Percentiles rank a stretch among this genome's conserved stretches.
These are phyloP conservation scores for Exophiala calicioides DNA, from an alignment of 2,329 filamentous ascomycete genomes.

Conservation along the genomic window DNA sequence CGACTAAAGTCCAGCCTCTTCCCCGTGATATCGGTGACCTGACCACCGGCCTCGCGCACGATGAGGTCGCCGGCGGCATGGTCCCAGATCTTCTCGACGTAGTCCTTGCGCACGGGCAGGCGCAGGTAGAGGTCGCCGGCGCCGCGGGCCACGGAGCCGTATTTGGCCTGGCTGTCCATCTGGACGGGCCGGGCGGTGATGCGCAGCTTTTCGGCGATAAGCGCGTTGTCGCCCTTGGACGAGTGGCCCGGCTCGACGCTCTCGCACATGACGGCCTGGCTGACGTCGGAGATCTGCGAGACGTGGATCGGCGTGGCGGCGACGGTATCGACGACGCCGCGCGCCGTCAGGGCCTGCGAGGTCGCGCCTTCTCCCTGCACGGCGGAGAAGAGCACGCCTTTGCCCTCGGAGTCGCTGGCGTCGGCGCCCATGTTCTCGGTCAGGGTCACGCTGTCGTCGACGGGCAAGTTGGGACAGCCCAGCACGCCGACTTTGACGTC, in stretches of 20 bases:
- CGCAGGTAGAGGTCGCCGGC: constrained; percentile 94
- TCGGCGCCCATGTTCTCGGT: constrained; percentile 72
- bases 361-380: constrained; percentile 76
- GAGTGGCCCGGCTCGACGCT: constrained; percentile 93
- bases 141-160: constrained; percentile 89
- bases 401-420: constrained; percentile 70
- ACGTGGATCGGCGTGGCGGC: constrained; percentile 71
- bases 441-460: constrained; percentile 74
- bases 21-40: constrained; percentile 86
- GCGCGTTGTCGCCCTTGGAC: constrained; percentile 80
- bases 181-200: constrained; percentile 88
- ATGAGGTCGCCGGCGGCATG: constrained; percentile 94
- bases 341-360: constrained; percentile 73
- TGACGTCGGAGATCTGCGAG: constrained; percentile 72
- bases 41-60: constrained; percentile 87
- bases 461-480: constrained; percentile 90
- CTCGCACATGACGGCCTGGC: constrained; percentile 90
- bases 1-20: constrained; percentile 81
- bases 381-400: constrained; percentile 86
- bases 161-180: constrained; percentile 98
- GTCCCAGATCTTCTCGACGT: constrained; percentile 99
- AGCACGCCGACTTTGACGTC: constrained; percentile 92
- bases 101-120: constrained; percentile 78
- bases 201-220: constrained; percentile 79
- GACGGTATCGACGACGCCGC: constrained; percentile 39